A percentile compares a stretch with the other conserved stretches of the same genome.
phyloP scores from a whole-genome alignment of 1,139 yeast species.

The Tardiomyces digboiensis region DNA sequence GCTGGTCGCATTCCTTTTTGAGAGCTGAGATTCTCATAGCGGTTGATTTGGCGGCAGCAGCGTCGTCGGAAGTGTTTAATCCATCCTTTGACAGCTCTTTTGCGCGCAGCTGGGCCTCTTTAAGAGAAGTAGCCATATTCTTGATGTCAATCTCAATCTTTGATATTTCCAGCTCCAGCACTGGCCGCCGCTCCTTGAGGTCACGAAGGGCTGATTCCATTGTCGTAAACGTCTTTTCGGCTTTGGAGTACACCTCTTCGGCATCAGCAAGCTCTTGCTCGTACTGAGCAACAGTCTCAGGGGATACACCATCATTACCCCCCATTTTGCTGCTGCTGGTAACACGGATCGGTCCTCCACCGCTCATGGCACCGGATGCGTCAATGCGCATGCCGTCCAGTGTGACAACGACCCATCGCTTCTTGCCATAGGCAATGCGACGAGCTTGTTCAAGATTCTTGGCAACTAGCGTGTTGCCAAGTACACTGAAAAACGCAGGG shows the following conservation, averaged over 20 bases:
- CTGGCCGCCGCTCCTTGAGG: conserved; percentile 59
- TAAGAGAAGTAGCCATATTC: conserved; percentile 40
- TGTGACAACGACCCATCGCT: conserved; percentile 83
- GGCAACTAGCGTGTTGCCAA: conserved; percentile 85
- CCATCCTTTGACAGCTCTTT: conserved; percentile 14
- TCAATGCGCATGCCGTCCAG: conserved; percentile 89
- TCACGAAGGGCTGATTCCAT: conserved; percentile 52
- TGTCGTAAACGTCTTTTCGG: conserved; percentile 43
- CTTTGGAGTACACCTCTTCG: conserved; percentile 47
- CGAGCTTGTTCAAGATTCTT: conserved; percentile 72
- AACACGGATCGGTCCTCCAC: conserved; percentile 74
- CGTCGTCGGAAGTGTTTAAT: conserved; percentile 8
- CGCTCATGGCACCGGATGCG: conserved; percentile 95
- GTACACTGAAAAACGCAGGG: conserved; percentile 84
- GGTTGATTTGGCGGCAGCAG: background rate
- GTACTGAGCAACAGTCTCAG: conserved; percentile 49
- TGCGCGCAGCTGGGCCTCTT: conserved; percentile 30
- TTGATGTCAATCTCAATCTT: conserved; percentile 58
- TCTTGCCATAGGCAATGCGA: conserved; percentile 75
- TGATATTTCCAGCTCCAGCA: conserved; percentile 53
- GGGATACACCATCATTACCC: conserved; percentile 32
- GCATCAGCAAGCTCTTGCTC: conserved; percentile 42
- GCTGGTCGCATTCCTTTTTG: conserved; percentile 31
- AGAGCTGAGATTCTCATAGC: conserved; percentile 30
- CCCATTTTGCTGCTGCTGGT: conserved; percentile 50